Evolutionary conservation across 306 rosid species (phyloP).

Genomic region (Lathyrus sativus): DNA sequence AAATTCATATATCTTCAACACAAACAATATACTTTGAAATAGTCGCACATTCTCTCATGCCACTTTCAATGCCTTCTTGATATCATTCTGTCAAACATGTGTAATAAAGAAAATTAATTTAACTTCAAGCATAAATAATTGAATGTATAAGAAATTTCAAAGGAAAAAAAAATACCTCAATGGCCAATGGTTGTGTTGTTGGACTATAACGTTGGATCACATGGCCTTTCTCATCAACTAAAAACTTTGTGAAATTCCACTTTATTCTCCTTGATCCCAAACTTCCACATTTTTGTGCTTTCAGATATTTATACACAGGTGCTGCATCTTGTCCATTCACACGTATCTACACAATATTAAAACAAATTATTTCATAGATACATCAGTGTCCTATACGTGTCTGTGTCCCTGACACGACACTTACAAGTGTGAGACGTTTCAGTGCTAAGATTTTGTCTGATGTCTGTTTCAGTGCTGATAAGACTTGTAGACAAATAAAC

Average conservation of each 20-base stretch:
- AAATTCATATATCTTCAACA: conserved; percentile 28
- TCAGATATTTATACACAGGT: conserved; percentile 74
- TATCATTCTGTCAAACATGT: conserved; percentile 55
- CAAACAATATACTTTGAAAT: neutral
- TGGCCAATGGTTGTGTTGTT: conserved; percentile 61
- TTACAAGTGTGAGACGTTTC: no score
- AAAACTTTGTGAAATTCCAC: conserved; percentile 98
- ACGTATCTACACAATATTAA: conserved; percentile 52
- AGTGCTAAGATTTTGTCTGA: no score
- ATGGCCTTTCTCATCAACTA: conserved; percentile 67
- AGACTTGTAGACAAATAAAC: neutral
- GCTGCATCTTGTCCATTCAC: conserved; percentile 71
- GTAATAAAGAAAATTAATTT: conserved; percentile 15
- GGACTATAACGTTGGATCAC: conserved; percentile 71
- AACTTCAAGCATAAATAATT: neutral
- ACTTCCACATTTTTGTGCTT: conserved; percentile 64
- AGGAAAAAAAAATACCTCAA: conserved; percentile 54
- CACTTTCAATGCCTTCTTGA: conserved; percentile 77
- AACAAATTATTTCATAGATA: neutral
- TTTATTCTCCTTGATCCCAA: conserved; percentile 71
- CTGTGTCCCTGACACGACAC: no score
- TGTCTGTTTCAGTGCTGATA: no score
- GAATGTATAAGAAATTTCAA: neutral
- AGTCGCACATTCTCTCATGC: conserved; percentile 43
- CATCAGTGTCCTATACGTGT: no score